Percentiles rank a stretch among this genome's conserved stretches.
Conservation (phyloP, 164 flowering plant species). For the Nymphaea thermarum region DNA sequence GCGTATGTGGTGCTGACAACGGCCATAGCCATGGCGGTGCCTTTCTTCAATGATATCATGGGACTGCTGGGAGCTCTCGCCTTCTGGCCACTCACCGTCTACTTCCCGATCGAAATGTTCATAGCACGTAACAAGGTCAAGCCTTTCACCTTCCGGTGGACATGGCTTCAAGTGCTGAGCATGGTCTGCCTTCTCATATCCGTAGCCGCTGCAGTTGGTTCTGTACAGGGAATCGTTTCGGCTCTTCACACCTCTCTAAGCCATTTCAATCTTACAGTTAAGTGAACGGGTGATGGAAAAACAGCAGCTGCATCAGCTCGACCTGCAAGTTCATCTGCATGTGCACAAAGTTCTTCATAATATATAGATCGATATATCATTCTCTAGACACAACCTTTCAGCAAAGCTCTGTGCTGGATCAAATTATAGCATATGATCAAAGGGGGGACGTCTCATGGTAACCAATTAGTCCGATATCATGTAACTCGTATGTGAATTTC, state of each 20-base stretch:
- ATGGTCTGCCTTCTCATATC: slow-evolving; percentile 62
- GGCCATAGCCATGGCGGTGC: slow-evolving; percentile 67
- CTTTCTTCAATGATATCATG: slow-evolving; percentile 75
- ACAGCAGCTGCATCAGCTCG: no score
- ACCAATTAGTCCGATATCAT: no score
- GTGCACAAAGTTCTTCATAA: no score
- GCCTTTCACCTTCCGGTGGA: slow-evolving; percentile 45
- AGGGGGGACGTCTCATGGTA: no score
- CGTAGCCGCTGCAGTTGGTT: slow-evolving; percentile 59
- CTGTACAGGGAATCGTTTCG: slow-evolving; percentile 47
- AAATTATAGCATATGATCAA: no score
- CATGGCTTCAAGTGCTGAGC: slow-evolving; percentile 53
- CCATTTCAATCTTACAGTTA: slow-evolving; percentile 36
- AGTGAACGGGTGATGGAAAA: neutral
- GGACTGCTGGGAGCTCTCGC: slow-evolving; percentile 68
- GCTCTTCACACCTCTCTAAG: slow-evolving; percentile 43
- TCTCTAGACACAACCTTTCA: no score
- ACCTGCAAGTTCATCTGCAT: no score
- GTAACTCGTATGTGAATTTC: no score
- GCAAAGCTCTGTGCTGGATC: no score
- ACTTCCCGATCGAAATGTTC: slow-evolving; percentile 89
- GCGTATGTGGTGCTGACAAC: slow-evolving; percentile 49
- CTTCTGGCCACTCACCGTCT: slow-evolving; percentile 80
- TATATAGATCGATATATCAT: no score
- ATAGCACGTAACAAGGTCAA: slow-evolving; percentile 36